Percentiles rank a stretch among this genome's conserved stretches.
These are phyloP conservation scores for Pterulicium gracile DNA, from an alignment of 1,284 basidiomycete species.

Conservation along the genomic window DNA sequence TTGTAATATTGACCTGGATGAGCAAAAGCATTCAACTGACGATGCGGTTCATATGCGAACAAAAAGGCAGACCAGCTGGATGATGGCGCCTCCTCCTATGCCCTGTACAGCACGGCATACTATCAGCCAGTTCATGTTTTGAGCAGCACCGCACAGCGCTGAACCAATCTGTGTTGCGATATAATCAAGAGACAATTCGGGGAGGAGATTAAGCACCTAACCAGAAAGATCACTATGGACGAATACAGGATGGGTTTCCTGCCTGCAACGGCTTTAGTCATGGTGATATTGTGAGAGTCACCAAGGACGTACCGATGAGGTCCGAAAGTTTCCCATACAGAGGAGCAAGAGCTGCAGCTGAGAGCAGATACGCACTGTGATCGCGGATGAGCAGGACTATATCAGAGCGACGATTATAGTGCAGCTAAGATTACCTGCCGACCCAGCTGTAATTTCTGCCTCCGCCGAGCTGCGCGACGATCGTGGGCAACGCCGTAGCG, in stretches of 20 bases:
- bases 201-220: conserved; percentile 18
- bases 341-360: conserved; percentile 57
- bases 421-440: conserved; percentile 57
- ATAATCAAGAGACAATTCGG: conserved; percentile 1
- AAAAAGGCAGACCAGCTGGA: conserved; percentile 33
- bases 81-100: conserved; percentile 71
- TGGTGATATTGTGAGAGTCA: not conserved
- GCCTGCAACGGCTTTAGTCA: conserved; percentile 24
- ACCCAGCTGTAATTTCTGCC: conserved; percentile 68
- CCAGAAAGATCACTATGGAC: conserved; percentile 63
- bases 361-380: conserved; percentile 60
- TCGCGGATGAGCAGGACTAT: not conserved
- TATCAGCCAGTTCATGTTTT: conserved; percentile 54
- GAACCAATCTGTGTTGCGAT: conserved; percentile 47
- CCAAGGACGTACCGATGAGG: conserved; percentile 27
- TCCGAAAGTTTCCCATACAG: conserved; percentile 72
- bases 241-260: conserved; percentile 68
- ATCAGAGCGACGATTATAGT: not conserved
- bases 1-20: conserved; percentile 47
- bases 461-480: conserved; percentile 58
- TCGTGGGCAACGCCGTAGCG: conserved; percentile 73
- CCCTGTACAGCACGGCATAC: conserved; percentile 74
- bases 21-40: not conserved
- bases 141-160: conserved; percentile 73
- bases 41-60: no score